Evolutionary conservation across 352 stramenopile species (phyloP).

Genomic region (Halophytophthora polymorphica): DNA sequence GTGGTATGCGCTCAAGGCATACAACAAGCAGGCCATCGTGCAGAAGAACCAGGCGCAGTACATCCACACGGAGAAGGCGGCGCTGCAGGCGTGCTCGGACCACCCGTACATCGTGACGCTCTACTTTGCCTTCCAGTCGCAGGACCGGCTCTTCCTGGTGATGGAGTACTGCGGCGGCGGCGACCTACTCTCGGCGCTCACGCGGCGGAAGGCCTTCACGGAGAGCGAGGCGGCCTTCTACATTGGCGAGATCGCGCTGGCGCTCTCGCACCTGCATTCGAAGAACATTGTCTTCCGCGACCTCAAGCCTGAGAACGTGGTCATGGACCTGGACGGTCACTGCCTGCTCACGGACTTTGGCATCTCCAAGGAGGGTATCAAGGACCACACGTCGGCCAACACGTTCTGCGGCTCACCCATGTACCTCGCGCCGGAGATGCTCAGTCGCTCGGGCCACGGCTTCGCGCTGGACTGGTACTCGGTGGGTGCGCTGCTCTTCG

Average conservation of each 20-base stretch:
- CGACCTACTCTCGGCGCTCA: slow-evolving; percentile 74
- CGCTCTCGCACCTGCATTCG: slow-evolving; percentile 79
- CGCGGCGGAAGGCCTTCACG: slow-evolving; percentile 76
- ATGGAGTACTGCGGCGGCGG: slow-evolving; percentile 87
- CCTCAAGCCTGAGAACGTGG: slow-evolving; percentile 84
- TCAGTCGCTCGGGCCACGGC: slow-evolving; percentile 73
- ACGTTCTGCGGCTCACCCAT: slow-evolving; percentile 86
- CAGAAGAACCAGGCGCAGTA: slow-evolving; percentile 89
- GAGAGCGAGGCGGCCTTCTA: slow-evolving; percentile 81
- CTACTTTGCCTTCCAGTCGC: slow-evolving; percentile 83
- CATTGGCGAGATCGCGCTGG: slow-evolving; percentile 80
- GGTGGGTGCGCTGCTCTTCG: slow-evolving; percentile 73
- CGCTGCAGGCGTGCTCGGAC: slow-evolving; percentile 78
- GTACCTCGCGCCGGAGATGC: slow-evolving; percentile 84
- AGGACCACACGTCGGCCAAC: slow-evolving; percentile 82
- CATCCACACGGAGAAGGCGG: slow-evolving; percentile 83
- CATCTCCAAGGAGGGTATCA: slow-evolving; percentile 86
- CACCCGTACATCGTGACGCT: slow-evolving; percentile 86
- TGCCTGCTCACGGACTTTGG: slow-evolving; percentile 83
- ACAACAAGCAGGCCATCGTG: slow-evolving; percentile 88
- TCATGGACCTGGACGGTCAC: slow-evolving; percentile 84
- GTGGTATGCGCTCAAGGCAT: slow-evolving; percentile 84
- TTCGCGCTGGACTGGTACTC: slow-evolving; percentile 87
- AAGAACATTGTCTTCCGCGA: slow-evolving; percentile 89
- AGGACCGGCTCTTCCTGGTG: slow-evolving; percentile 80